Evolutionary conservation across 495 filamentous ascomycete genomes (phyloP), one percentile per base, ranked within the genome.

Genomic region (Annulohypoxylon stygium): DNA sequence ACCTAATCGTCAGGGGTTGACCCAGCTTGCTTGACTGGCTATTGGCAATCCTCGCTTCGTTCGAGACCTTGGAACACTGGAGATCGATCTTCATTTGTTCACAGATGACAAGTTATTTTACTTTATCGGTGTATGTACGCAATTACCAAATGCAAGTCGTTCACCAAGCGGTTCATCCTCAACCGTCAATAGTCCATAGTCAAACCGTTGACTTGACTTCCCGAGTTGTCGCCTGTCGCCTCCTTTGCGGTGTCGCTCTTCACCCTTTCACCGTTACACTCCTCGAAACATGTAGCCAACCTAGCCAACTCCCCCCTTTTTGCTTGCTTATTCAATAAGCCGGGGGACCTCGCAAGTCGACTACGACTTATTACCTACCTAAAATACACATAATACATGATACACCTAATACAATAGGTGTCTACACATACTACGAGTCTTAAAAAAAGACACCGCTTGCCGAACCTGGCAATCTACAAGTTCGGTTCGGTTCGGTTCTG

Each of bases 401-500:
- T 55, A 55, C 51, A 30, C 51, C 5, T 26, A 34, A 34, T 57
- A 57, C 25, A 57, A 34, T 16, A 33, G 2, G 7, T 30, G 11
- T 12, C 50, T 54, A 39, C 34, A 33, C 48, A 55, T 53, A 30
- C 30, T 30, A 6, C 30, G 5, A 67, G 50, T 64, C 58, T 58
- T 51, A 12, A 48, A 64, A 63, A 9, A 53, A 70, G 67, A 67
- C 72, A 70, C 72, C 72, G 67, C 72, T 75, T 70, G 67, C 72
- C 67, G 67, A 70, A 67, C 72, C 72, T 75, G 63, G 72, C 72
- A 67, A 50, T 57, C 50, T 36, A 57, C 67, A 63, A 70, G 55
- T 74, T 67, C 67, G 72, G 72, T 75, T 67, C 67, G 72, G 72
- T 75, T 75, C 67, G 72, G 67, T 75, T 75, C 72, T 75, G 59